Evolutionary conservation across 305 asterid genomes (phyloP).

Genomic region (Stenogyne calaminthoides): DNA sequence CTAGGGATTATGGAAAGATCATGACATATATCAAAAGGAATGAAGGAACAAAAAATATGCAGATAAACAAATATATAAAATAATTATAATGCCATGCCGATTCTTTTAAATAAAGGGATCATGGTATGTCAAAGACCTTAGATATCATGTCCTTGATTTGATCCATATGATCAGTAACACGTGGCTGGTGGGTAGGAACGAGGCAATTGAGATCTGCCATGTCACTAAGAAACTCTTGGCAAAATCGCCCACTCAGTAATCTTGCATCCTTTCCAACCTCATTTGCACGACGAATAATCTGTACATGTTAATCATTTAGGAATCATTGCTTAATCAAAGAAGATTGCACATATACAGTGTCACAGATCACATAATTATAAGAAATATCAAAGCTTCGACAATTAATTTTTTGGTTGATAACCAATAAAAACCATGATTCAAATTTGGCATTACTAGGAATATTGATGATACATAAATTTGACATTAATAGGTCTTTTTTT

Average conservation of each 20-base stretch:
- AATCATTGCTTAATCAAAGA: neutral
- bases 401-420: neutral
- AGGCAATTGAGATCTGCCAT: slow-evolving; percentile 95
- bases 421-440: neutral
- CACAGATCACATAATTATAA: neutral
- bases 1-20: neutral
- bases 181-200: slow-evolving; percentile 88
- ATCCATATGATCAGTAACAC: slow-evolving; percentile 88
- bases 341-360: neutral
- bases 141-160: slow-evolving; percentile 73
- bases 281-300: slow-evolving; percentile 88
- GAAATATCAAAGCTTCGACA: neutral
- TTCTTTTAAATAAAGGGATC: no score
- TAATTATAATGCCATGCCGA: no score
- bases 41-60: neutral
- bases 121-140: slow-evolving; percentile 42
- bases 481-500: no score
- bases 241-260: slow-evolving; percentile 70
- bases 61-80: neutral
- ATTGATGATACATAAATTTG: neutral
- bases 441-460: neutral
- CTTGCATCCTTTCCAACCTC: slow-evolving; percentile 73
- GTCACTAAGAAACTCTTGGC: slow-evolving; percentile 77
- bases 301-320: slow-evolving; percentile 30
- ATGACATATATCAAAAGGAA: neutral